Evolutionary conservation across 441 rosid species (phyloP).

Genomic region (Aleurites moluccanus): DNA sequence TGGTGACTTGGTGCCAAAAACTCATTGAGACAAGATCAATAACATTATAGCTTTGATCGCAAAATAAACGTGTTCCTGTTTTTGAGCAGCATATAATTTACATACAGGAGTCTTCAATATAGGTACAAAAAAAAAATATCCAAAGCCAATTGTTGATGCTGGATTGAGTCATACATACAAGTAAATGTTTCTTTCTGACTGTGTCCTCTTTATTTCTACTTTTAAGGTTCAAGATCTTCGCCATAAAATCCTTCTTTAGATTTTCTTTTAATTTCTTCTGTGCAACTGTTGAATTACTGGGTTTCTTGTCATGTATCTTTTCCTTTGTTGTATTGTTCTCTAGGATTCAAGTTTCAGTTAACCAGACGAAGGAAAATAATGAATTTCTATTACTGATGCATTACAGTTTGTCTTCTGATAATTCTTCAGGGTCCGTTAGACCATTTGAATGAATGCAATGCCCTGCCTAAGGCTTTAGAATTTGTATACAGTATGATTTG

Average conservation of each 20-base stretch:
- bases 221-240: conserved; percentile 16
- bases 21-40: neutral
- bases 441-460: conserved; percentile 52
- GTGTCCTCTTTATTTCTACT: conserved; percentile 3
- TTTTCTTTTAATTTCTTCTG: conserved; percentile 15
- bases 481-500: conserved; percentile 68
- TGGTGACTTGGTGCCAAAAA: neutral
- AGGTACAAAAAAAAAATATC: conserved; percentile 6
- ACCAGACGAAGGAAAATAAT: conserved; percentile 26
- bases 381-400: conserved; percentile 31
- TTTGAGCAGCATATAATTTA: neutral
- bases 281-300: conserved; percentile 8
- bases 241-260: conserved; percentile 8
- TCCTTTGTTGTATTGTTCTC: conserved; percentile 6
- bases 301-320: conserved; percentile 10
- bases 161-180: conserved; percentile 20
- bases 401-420: conserved; percentile 28
- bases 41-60: neutral
- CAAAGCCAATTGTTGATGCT: conserved; percentile 20
- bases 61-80: neutral
- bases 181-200: conserved; percentile 14
- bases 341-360: conserved; percentile 22
- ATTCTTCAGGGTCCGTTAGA: conserved; percentile 31
- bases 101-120: neutral
- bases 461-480: conserved; percentile 65